Evolutionary conservation across 1,139 yeast species (phyloP).

Genomic region (Diutina sp.): DNA sequence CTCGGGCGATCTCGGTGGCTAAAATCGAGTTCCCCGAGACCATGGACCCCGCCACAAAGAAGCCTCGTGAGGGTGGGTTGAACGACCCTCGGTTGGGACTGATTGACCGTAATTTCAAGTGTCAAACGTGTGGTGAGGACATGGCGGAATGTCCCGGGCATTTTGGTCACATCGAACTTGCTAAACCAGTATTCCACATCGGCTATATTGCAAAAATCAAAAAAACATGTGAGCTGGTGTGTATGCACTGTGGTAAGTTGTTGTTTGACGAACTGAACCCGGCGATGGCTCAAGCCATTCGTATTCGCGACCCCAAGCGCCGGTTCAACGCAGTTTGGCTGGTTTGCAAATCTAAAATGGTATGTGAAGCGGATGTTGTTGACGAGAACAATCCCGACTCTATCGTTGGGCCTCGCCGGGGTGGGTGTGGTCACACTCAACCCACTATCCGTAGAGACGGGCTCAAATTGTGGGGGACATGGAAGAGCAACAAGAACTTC

Average conservation of each 20-base stretch:
- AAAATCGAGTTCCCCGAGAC: slow-evolving; percentile 97
- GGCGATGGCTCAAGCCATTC: slow-evolving; percentile 78
- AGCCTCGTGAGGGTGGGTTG: slow-evolving; percentile 93
- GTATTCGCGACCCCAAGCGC: slow-evolving; percentile 86
- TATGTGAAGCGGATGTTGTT: slow-evolving; percentile 82
- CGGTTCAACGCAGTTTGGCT: slow-evolving; percentile 96
- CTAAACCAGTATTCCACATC: slow-evolving; percentile 96
- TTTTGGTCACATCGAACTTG: slow-evolving; percentile 96
- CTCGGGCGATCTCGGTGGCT: slow-evolving; percentile 93
- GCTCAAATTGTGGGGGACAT: slow-evolving; percentile 88
- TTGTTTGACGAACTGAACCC: slow-evolving; percentile 80
- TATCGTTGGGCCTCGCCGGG: slow-evolving; percentile 46
- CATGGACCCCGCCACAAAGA: slow-evolving; percentile 92
- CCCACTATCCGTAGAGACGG: slow-evolving; percentile 96
- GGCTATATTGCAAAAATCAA: slow-evolving; percentile 90
- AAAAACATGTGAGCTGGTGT: slow-evolving; percentile 90
- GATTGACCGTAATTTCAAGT: slow-evolving; percentile 89
- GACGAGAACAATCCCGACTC: slow-evolving; percentile 36
- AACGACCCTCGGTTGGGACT: slow-evolving; percentile 97
- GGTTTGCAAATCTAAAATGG: slow-evolving; percentile 80
- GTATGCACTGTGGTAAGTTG: slow-evolving; percentile 97
- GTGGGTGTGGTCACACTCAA: slow-evolving; percentile 97
- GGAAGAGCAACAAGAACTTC: slow-evolving; percentile 75
- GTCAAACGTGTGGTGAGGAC: slow-evolving; percentile 98
- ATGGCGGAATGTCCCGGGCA: slow-evolving; percentile 99